Evolutionary conservation across 1,139 yeast species (phyloP), one percentile per base, ranked within the genome.

Genomic region (Geotrichum aggregatum): DNA sequence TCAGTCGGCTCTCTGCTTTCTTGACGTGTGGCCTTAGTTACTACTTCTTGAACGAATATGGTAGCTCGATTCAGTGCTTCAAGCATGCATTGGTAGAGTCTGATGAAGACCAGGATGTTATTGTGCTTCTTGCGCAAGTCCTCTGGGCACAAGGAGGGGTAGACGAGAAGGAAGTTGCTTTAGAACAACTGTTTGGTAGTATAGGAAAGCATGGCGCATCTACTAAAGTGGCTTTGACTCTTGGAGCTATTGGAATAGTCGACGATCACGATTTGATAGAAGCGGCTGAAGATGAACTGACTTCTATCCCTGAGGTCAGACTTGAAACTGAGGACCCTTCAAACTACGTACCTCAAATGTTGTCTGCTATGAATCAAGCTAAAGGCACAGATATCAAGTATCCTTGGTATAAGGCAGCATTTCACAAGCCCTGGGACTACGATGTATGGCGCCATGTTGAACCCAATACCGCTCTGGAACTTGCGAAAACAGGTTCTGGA

Each of bases 161-260:
- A 21, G 91, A 83, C n/a, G 82, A 92, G 6, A 82, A 80, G 54
- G 86, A 83, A 58, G 92, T 91, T 1, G 95, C 96, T 0, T 65
- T 87, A 49, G 74, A 72, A 40, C 73, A 71, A 60, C 61, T 72
- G 14, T 71, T 66, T 61, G 75, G 78, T 11, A 80, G 77, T 62
- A 79, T 89, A 45, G 84, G 79, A 56, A 74, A 71, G 13, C 70
- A 79, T 52, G 95, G 94, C 0, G 62, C 70, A 1, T 74, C 85
- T 1, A 69, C 87, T 44, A 65, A 80, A 30, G 80, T 87, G 7
- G 82, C 87, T 0, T 67, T 89, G 50, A 79, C 89, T 0, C 73
- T 91, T 44, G 96, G 96, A 4, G 92, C 95, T 0, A 82, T 91
- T 42, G 82, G 95, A 0, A 66, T 91, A 4, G 75, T 80, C 14